Conservation (phyloP, 345 rosid genomes). For the Hibiscus tridactylites region DNA sequence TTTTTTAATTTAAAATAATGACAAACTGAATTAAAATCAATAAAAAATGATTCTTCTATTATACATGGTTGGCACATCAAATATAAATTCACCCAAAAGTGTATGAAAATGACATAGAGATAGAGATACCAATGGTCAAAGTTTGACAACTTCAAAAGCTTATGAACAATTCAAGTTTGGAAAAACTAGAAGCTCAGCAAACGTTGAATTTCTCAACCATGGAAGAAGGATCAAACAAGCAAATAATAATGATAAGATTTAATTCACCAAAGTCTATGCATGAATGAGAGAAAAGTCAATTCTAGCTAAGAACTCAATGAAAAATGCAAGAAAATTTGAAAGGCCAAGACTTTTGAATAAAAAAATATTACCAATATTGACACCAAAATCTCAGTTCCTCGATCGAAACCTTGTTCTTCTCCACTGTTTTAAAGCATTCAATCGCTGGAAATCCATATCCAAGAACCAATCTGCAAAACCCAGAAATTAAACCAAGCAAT, state of each 20-base stretch:
- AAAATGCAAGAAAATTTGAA: background rate
- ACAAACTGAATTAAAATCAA: no score
- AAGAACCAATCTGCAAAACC: conserved; percentile 48
- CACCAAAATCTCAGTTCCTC: conserved; percentile 94
- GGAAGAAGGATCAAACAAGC: background rate
- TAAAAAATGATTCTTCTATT: no score
- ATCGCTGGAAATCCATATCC: conserved; percentile 94
- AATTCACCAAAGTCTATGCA: background rate
- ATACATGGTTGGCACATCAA: no score
- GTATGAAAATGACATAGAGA: no score
- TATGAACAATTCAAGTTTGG: background rate
- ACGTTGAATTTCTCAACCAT: background rate
- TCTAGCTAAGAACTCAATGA: background rate
- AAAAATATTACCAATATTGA: conserved; percentile 61
- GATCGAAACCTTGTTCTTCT: conserved; percentile 68
- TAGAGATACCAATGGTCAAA: background rate
- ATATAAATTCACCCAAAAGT: no score
- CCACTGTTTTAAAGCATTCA: conserved; percentile 77
- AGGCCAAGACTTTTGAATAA: background rate
- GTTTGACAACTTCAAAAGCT: background rate
- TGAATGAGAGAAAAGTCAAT: background rate
- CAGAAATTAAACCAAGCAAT: background rate
- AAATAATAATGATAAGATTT: background rate
- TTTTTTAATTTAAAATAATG: no score
- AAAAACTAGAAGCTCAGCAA: background rate